These are phyloP conservation scores for rapeseed (Brassica napus) DNA, from an alignment of 345 rosid genomes.

Conservation along the genomic window DNA sequence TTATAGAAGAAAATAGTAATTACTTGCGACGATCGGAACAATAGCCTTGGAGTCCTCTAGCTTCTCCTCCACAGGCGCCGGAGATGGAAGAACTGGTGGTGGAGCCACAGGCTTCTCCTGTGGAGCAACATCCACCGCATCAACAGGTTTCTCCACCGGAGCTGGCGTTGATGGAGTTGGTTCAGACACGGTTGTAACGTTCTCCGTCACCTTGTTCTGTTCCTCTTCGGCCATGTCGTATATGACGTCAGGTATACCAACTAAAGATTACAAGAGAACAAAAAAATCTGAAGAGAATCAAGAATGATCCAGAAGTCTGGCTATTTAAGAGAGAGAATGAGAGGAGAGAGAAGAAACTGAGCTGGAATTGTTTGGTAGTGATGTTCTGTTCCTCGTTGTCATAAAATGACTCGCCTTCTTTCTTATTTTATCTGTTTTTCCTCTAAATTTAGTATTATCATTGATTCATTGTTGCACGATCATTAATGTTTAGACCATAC, in stretches of 20 bases:
- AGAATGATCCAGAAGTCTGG: conserved; percentile 16
- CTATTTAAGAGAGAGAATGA: conserved; percentile 12
- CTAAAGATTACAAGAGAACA: conserved; percentile 14
- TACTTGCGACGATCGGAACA: conserved; percentile 34
- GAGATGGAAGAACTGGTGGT: conserved; percentile 29
- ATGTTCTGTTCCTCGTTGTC: conserved; percentile 40
- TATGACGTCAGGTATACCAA: conserved; percentile 20
- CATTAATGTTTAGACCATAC: not conserved
- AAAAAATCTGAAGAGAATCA: conserved; percentile 27
- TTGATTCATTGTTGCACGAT: conserved; percentile 22
- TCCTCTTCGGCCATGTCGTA: conserved; percentile 35
- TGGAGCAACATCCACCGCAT: conserved; percentile 22
- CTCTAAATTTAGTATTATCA: not conserved
- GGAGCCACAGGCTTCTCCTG: conserved; percentile 32
- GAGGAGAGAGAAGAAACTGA: conserved; percentile 16
- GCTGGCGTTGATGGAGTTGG: conserved; percentile 19
- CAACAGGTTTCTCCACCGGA: conserved; percentile 28
- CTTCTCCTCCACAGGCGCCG: conserved; percentile 31
- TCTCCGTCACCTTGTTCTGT: conserved; percentile 28
- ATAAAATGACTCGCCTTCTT: conserved; percentile 37
- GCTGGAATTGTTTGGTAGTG: conserved; percentile 39
- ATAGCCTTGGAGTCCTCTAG: conserved; percentile 33
- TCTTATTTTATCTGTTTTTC: conserved; percentile 3
- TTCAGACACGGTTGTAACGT: conserved; percentile 17
- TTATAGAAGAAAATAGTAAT: not conserved